Conservation (phyloP, 306 rosid genomes). For the Phaseolus lunatus region DNA sequence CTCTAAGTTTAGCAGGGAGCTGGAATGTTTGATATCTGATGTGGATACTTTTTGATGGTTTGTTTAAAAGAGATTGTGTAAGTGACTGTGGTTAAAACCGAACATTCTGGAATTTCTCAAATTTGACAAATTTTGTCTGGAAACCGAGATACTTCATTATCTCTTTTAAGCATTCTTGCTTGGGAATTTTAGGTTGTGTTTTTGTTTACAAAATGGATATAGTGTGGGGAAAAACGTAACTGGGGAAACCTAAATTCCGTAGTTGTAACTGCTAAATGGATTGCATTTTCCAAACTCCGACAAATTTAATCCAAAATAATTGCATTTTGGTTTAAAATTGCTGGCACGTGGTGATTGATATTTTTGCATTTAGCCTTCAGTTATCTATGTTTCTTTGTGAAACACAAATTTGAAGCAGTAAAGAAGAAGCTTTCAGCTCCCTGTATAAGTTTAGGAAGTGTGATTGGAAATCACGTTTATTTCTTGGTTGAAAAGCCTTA, state of each 20-base stretch:
- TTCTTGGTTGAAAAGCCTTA: constrained; percentile 18
- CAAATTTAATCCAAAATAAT: constrained; percentile 4
- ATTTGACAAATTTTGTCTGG: neutral
- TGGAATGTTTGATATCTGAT: constrained; percentile 18
- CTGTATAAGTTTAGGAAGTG: constrained; percentile 15
- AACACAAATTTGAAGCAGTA: constrained; percentile 14
- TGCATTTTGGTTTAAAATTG: constrained; percentile 16
- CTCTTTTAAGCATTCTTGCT: neutral
- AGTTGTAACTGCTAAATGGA: neutral
- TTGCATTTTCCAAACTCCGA: constrained; percentile 10
- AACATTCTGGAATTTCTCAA: neutral
- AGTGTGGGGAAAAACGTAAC: neutral
- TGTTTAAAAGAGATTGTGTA: constrained; percentile 1
- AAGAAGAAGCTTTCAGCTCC: constrained; percentile 15
- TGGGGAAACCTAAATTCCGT: neutral
- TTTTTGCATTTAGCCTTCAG: neutral
- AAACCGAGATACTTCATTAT: constrained; percentile 12
- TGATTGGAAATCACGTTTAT: constrained; percentile 16
- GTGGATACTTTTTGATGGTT: constrained; percentile 4
- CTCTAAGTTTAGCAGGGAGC: neutral
- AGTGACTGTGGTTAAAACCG: constrained; percentile 13
- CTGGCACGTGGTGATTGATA: neutral
- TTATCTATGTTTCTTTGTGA: neutral
- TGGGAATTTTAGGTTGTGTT: constrained; percentile 21
- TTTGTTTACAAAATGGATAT: constrained; percentile 19